A percentile compares a stretch with the other conserved stretches of the same genome.
phyloP scores from a whole-genome alignment of 176 grass and related monocot genomes.

The Carex parvula region DNA sequence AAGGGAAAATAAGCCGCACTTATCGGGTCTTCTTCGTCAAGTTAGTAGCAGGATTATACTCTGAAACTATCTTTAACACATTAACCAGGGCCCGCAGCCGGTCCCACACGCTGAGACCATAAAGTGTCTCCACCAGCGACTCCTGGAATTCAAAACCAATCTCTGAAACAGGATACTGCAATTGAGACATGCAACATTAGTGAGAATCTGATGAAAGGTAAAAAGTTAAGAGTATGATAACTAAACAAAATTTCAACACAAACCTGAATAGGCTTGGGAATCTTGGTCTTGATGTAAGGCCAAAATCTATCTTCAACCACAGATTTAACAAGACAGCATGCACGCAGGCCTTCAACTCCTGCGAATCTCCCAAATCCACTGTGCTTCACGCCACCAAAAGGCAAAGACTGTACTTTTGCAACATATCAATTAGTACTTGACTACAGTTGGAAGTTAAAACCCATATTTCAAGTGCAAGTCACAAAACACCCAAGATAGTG shows the following conservation, averaged over 20 bases:
- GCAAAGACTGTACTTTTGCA: slow-evolving; percentile 60
- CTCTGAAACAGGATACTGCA: slow-evolving; percentile 85
- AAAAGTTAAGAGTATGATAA: not conserved
- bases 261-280: slow-evolving; percentile 97
- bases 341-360: slow-evolving; percentile 87
- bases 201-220: slow-evolving; percentile 5
- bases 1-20: slow-evolving; percentile 4
- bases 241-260: not conserved
- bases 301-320: slow-evolving; percentile 95
- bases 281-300: slow-evolving; percentile 87
- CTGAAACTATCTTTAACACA: slow-evolving; percentile 72
- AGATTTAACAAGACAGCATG: slow-evolving; percentile 91
- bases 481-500: not conserved
- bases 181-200: not conserved
- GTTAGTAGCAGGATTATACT: slow-evolving; percentile 41
- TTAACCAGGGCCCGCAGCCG: slow-evolving; percentile 64
- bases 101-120: slow-evolving; percentile 76
- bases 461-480: not conserved
- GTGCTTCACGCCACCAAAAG: slow-evolving; percentile 94
- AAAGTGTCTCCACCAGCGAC: slow-evolving; percentile 76
- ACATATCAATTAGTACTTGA: not conserved
- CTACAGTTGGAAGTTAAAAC: not conserved
- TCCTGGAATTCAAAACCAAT: slow-evolving; percentile 89
- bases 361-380: slow-evolving; percentile 97
- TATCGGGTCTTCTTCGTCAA: slow-evolving; percentile 47